Evolutionary conservation across 371 early-diverging fungal species (phyloP), one percentile per base, ranked within the genome.

Genomic region (Mortierella sp.): DNA sequence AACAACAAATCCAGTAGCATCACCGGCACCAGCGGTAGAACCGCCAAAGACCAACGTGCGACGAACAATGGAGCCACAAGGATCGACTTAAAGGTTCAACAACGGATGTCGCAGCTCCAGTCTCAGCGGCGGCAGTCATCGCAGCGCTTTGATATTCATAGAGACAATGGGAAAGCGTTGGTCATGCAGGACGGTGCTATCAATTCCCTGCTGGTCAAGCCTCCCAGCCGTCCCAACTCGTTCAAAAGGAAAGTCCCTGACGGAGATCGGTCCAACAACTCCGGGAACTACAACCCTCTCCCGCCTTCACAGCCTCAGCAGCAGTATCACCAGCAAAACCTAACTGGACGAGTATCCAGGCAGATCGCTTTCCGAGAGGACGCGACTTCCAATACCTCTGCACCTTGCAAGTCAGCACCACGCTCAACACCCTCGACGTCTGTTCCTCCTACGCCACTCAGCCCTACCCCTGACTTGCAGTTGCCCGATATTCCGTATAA

Each of bases 401-500:
- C 75, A 21, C 7, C 68, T 16, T 75, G 78, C 41, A 71, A 75
- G 49, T 72, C 78, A 2, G 75, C 75, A 1, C 43, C 78, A 6
- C 79, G 79, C 18, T 78, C 78, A 14, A n/a, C 49, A 55, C 54
- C 46, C 14, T 49, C 75, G 32, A 56, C 14, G 1, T 29, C 35
- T 21, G 24, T 58, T 14, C 48, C 73, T 21, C 65, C 70, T 1
- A 16, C 49, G 7, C 51, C n/a, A 1, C 24, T 29, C 7, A 27
- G 18, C 44, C 60, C 49, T n/a, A 51, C 5, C 2, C 11, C 56
- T n/a, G 21, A 24, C 27, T 74, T 77, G 2, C 51, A 68, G 4
- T 21, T 80, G 41, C 84, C 84, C 18, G 24, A 49, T 1, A 49
- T 84, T 21, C 84, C 84, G 11, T 78, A 76, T 18, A 80, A 84